Percentiles rank a stretch among this genome's conserved stretches.
phyloP scores from a whole-genome alignment of 306 rosid genomes.

The Adenanthera pavonina region DNA sequence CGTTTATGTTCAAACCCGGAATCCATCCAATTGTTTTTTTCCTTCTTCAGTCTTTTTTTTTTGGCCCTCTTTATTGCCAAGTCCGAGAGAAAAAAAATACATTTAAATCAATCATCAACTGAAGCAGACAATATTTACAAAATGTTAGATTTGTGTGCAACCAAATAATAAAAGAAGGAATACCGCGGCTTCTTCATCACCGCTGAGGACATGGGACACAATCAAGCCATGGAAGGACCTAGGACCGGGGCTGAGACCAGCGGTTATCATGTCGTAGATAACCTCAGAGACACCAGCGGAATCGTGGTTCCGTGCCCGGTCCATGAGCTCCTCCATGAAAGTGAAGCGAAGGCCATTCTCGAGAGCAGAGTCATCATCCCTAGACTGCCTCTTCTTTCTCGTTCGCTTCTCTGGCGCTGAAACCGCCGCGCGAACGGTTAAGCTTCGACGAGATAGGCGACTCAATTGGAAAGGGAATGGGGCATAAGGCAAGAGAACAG shows the following conservation, averaged over 20 bases:
- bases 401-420: conserved; percentile 67
- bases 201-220: conserved; percentile 76
- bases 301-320: conserved; percentile 75
- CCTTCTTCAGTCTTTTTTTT: neutral
- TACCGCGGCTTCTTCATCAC: conserved; percentile 81
- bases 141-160: neutral
- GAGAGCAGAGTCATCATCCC: conserved; percentile 57
- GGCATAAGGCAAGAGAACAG: conserved; percentile 34
- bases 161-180: neutral
- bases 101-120: neutral
- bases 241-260: conserved; percentile 90
- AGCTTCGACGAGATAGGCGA: conserved; percentile 40
- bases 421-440: conserved; percentile 57
- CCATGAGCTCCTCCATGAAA: conserved; percentile 98
- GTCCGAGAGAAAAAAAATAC: neutral
- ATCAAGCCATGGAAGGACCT: conserved; percentile 90
- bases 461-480: conserved; percentile 43
- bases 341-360: conserved; percentile 82
- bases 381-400: conserved; percentile 62
- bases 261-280: conserved; percentile 93
- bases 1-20: neutral
- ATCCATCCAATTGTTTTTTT: neutral
- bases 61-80: neutral
- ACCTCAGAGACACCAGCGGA: conserved; percentile 70
- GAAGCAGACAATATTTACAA: neutral